phyloP scores from a whole-genome alignment of 2,329 filamentous ascomycete species.

The Pezicula carpinea region DNA sequence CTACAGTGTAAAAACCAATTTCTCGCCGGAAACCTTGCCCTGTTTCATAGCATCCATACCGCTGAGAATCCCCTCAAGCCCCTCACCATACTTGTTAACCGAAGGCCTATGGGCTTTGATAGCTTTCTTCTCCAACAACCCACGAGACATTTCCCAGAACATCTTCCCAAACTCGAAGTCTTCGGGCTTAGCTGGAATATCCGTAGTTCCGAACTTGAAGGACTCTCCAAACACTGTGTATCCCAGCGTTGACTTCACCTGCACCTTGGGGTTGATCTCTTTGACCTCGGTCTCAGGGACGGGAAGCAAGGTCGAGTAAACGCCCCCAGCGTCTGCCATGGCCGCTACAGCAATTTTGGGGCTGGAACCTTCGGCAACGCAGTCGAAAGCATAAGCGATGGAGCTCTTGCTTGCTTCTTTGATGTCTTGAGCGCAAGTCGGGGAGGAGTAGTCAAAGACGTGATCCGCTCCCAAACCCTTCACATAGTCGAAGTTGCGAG shows the following conservation, averaged over 20 bases:
- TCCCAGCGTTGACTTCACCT: slow-evolving; percentile 28
- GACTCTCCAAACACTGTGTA: slow-evolving; percentile 37
- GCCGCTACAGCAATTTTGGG: slow-evolving; percentile 34
- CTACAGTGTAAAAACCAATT: slow-evolving; percentile 40
- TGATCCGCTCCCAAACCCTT: slow-evolving; percentile 41
- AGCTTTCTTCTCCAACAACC: slow-evolving; percentile 32
- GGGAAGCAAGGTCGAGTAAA: slow-evolving; percentile 36
- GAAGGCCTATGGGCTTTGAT: slow-evolving; percentile 30
- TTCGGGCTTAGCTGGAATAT: slow-evolving; percentile 18
- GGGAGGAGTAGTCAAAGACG: slow-evolving; percentile 45
- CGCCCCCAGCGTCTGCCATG: slow-evolving; percentile 32
- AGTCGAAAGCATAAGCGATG: slow-evolving; percentile 43
- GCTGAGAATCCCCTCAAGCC: slow-evolving; percentile 23
- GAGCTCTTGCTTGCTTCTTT: slow-evolving; percentile 37
- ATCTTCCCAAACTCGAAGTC: slow-evolving; percentile 32
- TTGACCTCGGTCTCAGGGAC: slow-evolving; percentile 34
- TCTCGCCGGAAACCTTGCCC: slow-evolving; percentile 35
- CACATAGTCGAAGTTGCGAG: slow-evolving; percentile 43
- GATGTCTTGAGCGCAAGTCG: slow-evolving; percentile 41
- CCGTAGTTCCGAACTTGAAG: slow-evolving; percentile 21
- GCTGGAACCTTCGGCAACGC: slow-evolving; percentile 35
- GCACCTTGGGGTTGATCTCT: slow-evolving; percentile 35
- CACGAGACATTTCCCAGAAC: slow-evolving; percentile 33
- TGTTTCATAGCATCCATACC: slow-evolving; percentile 23
- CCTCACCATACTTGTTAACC: slow-evolving; percentile 25